Conservation (phyloP, 805 yeast species). For the Candida ponderosae region DNA sequence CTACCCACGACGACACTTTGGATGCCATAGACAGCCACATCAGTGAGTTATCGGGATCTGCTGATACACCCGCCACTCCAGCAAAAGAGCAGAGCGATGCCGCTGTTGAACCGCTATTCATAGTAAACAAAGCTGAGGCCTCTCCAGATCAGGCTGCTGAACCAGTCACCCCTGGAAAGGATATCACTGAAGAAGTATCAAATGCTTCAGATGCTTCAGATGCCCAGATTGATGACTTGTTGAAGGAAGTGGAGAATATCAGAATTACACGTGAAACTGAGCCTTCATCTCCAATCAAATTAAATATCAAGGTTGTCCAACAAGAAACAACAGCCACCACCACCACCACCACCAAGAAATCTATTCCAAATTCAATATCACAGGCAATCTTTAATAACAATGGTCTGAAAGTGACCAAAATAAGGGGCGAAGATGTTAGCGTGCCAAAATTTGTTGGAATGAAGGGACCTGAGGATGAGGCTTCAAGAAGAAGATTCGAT, state of each 20-base stretch:
- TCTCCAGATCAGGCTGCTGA: too few relatives aligned
- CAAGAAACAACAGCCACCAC: neutral
- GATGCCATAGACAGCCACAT: neutral
- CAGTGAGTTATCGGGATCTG: neutral
- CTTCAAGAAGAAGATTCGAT: slow-evolving; percentile 12
- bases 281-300: neutral
- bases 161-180: too few relatives aligned
- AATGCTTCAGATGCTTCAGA: slow-evolving; percentile 4
- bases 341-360: neutral
- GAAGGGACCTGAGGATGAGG: slow-evolving; percentile 11
- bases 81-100: too few relatives aligned
- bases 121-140: too few relatives aligned
- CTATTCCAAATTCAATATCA: slow-evolving; percentile 20
- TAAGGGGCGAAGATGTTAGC: slow-evolving; percentile 12
- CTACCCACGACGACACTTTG: neutral
- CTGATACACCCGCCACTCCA: neutral
- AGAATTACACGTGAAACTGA: slow-evolving; percentile 5
- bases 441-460: slow-evolving; percentile 19
- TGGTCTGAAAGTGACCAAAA: slow-evolving; percentile 17
- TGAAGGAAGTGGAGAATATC: slow-evolving; percentile 18
- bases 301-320: too few relatives aligned
- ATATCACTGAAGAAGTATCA: neutral
- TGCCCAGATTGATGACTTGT: slow-evolving; percentile 19
- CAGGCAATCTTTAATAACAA: slow-evolving; percentile 17
- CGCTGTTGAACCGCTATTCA: too few relatives aligned